A percentile compares a stretch with the other conserved stretches of the same genome.
Evolutionary conservation across 164 flowering plant species (phyloP).

Genomic region (Umbilicus rupestris): DNA sequence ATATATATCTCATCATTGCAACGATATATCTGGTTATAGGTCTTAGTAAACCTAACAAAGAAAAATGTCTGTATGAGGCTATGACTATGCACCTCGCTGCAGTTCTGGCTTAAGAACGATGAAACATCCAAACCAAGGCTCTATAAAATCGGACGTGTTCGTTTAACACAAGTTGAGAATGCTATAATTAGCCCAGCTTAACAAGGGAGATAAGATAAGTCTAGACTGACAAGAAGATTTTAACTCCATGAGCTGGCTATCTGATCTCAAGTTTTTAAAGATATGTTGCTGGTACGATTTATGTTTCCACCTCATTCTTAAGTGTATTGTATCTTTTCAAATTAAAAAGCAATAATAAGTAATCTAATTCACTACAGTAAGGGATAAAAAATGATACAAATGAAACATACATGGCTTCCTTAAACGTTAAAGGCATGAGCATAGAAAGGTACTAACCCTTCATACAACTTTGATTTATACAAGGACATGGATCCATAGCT

Average conservation of each 20-base stretch:
- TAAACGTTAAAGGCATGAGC: not conserved
- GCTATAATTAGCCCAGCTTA: not conserved
- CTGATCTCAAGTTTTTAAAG: too few species aligned
- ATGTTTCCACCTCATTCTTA: too few species aligned
- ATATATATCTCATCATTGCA: too few species aligned
- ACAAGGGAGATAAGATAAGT: too few species aligned
- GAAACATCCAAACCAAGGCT: not conserved
- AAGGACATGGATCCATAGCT: constrained; percentile 65
- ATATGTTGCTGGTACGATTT: too few species aligned
- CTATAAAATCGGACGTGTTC: not conserved
- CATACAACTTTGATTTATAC: constrained; percentile 56
- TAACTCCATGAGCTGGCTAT: too few species aligned
- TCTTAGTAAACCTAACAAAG: not conserved
- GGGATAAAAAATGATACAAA: constrained; percentile 10
- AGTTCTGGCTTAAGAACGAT: too few species aligned
- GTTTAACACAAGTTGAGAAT: too few species aligned
- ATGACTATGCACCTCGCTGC: not conserved
- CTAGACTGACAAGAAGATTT: too few species aligned
- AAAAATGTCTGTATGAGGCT: not conserved
- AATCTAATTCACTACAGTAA: not conserved
- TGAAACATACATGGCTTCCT: too few species aligned
- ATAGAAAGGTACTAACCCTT: constrained; percentile 47
- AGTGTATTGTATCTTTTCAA: too few species aligned
- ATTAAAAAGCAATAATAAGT: not conserved
- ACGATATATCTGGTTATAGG: too few species aligned